Conservation (phyloP, 345 rosid genomes). For the Eutrema heterophyllum region DNA sequence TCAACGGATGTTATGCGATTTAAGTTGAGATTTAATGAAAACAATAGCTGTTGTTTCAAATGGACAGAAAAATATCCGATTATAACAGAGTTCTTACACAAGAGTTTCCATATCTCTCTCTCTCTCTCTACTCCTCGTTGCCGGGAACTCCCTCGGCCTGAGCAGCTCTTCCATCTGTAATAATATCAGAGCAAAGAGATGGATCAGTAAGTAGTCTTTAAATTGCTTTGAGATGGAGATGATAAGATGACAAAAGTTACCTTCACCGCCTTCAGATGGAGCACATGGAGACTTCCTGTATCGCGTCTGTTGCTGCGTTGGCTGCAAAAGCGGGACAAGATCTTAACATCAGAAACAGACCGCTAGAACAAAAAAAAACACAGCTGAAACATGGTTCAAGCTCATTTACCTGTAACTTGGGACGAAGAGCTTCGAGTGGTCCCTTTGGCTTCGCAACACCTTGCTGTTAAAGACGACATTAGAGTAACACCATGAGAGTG, state of each 20-base stretch:
- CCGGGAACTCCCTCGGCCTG: slow-evolving; percentile 47
- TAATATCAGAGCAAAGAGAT: not conserved
- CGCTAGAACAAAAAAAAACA: not conserved
- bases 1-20: too few relatives aligned
- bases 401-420: slow-evolving; percentile 79
- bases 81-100: slow-evolving; percentile 26
- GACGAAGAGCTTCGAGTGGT: slow-evolving; percentile 98
- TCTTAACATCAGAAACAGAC: not conserved
- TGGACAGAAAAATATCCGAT: slow-evolving; percentile 11
- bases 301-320: slow-evolving; percentile 96
- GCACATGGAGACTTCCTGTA: slow-evolving; percentile 93
- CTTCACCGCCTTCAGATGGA: slow-evolving; percentile 80
- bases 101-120: not conserved
- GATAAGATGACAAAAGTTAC: slow-evolving; percentile 31
- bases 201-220: not conserved
- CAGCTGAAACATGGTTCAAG: not conserved
- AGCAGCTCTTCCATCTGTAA: slow-evolving; percentile 60
- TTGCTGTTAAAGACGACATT: slow-evolving; percentile 54
- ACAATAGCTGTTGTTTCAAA: slow-evolving; percentile 7
- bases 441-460: slow-evolving; percentile 98
- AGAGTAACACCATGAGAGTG: slow-evolving; percentile 9
- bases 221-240: not conserved
- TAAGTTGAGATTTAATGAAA: slow-evolving; percentile 12
- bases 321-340: slow-evolving; percentile 39
- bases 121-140: slow-evolving; percentile 34